A percentile compares a stretch with the other conserved stretches of the same genome.
Conservation (phyloP, 2,329 filamentous ascomycete genomes). For the Epichloe bromicola region DNA sequence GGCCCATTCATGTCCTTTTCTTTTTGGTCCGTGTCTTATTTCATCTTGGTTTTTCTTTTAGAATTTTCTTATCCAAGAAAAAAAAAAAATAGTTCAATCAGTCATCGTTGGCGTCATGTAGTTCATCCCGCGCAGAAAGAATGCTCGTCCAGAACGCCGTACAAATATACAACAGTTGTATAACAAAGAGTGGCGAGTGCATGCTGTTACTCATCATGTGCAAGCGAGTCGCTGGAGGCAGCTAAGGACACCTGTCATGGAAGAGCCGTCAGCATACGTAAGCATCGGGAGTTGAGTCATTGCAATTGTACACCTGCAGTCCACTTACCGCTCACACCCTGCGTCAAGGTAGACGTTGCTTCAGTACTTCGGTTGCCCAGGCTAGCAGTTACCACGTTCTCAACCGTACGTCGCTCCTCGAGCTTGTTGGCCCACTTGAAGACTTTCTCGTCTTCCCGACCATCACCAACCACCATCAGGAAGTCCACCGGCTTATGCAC, state of each 20-base stretch:
- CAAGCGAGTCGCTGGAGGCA: constrained; percentile 30
- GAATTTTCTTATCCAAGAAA: neutral
- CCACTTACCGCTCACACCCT: constrained; percentile 73
- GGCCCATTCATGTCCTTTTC: neutral
- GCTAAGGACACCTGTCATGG: constrained; percentile 24
- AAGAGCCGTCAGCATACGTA: neutral
- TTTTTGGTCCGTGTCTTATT: neutral
- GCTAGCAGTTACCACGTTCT: constrained; percentile 72
- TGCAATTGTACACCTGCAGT: neutral
- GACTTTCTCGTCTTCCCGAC: constrained; percentile 84
- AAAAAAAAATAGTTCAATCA: neutral
- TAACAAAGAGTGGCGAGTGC: neutral
- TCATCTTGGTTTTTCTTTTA: neutral
- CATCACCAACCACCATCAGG: constrained; percentile 78
- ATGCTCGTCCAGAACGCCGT: constrained; percentile 3
- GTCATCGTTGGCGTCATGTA: neutral
- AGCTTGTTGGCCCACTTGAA: constrained; percentile 89
- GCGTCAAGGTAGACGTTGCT: constrained; percentile 71
- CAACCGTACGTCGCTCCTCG: constrained; percentile 41
- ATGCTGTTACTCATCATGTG: constrained; percentile 8
- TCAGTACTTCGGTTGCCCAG: constrained; percentile 80
- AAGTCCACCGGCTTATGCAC: constrained; percentile 55
- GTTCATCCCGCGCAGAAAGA: neutral
- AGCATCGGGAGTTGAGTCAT: neutral
- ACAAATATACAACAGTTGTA: neutral